Percentiles rank a stretch among this genome's conserved stretches.
Conservation (phyloP, 148 eudicot species). For the Salicornia ramosissima region DNA sequence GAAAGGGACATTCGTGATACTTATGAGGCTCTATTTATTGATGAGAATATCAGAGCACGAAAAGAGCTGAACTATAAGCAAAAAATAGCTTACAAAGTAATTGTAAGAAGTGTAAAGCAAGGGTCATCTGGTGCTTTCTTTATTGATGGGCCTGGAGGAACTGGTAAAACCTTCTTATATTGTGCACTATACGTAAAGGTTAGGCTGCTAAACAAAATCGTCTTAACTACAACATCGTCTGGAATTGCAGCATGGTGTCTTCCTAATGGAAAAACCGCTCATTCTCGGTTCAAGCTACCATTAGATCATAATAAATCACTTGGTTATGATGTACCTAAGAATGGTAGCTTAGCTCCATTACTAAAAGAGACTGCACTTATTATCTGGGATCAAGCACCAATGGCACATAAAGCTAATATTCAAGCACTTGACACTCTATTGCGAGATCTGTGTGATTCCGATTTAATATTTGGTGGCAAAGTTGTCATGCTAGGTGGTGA, state of each 20-base stretch:
- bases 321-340: background rate
- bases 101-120: background rate
- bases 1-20: background rate
- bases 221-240: background rate
- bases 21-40: background rate
- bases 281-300: background rate
- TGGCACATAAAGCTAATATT: background rate
- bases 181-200: slow-evolving; percentile 5
- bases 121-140: background rate
- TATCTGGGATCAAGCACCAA: background rate
- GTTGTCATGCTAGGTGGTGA: background rate
- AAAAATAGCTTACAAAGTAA: background rate
- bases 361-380: background rate
- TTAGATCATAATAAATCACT: background rate
- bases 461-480: background rate
- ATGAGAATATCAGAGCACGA: background rate
- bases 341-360: background rate
- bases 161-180: slow-evolving; percentile 4
- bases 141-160: slow-evolving; percentile 8
- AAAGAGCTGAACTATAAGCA: background rate
- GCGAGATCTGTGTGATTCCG: background rate
- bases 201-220: background rate
- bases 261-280: background rate
- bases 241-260: background rate
- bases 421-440: background rate